These are phyloP conservation scores for Cryptococcus sp. DNA, from an alignment of 1,284 basidiomycete species.

Conservation along the genomic window DNA sequence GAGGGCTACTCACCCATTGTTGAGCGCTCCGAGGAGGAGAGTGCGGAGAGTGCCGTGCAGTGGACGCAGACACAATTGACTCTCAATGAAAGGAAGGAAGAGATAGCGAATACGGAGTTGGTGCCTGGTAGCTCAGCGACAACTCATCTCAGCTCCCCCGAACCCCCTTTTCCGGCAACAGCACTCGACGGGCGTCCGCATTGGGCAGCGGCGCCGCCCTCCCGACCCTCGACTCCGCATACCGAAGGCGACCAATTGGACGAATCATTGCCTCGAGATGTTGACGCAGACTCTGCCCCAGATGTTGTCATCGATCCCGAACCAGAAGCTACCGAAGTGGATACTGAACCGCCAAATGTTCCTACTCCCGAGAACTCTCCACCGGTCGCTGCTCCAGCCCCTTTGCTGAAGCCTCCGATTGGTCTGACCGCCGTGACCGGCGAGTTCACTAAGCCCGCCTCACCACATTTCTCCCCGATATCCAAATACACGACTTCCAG, in stretches of 20 bases:
- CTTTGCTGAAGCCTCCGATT: neutral
- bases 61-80: conserved; percentile 14
- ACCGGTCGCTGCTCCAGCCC: neutral
- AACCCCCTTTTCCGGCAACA: neutral
- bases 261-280: neutral
- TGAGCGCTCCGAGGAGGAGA: conserved; percentile 9
- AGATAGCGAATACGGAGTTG: neutral
- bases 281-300: neutral
- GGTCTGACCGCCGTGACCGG: neutral
- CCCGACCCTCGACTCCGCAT: neutral
- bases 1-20: neutral
- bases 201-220: neutral
- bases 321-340: conserved; percentile 13
- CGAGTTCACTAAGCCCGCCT: neutral
- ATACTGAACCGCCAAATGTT: conserved; percentile 2
- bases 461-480: neutral
- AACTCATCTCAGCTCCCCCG: neutral
- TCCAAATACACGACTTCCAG: neutral
- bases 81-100: neutral
- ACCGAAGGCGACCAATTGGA: conserved; percentile 7
- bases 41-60: conserved; percentile 5
- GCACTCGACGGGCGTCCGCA: neutral
- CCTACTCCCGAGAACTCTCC: conserved; percentile 9
- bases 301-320: neutral
- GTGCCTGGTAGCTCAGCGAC: neutral